These are phyloP conservation scores for Cyphellophora attinorum DNA, from an alignment of 2,329 filamentous ascomycete species.

Conservation along the genomic window DNA sequence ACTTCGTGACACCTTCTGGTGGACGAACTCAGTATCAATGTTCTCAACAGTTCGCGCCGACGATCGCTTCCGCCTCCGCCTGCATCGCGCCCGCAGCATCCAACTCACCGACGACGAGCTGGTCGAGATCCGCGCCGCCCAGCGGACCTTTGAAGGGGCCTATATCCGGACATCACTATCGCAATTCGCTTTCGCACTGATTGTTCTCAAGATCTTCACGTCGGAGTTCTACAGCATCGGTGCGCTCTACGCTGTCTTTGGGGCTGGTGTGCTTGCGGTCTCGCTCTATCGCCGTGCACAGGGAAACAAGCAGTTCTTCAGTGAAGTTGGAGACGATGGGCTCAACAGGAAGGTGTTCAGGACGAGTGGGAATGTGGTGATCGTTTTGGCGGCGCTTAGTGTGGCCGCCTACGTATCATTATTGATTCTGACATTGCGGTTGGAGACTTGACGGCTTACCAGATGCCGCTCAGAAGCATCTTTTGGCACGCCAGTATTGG, in stretches of 20 bases:
- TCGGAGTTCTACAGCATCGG: constrained; percentile 93
- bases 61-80: constrained; percentile 66
- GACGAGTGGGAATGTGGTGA: constrained; percentile 57
- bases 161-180: constrained; percentile 91
- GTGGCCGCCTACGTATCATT: constrained; percentile 52
- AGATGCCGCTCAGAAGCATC: too few relatives aligned
- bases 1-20: too few relatives aligned
- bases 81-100: constrained; percentile 76
- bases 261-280: constrained; percentile 71
- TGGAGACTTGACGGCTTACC: constrained; percentile 11
- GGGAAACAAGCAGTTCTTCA: constrained; percentile 88
- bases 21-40: too few relatives aligned
- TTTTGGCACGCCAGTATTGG: too few relatives aligned
- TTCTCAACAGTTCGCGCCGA: constrained; percentile 47
- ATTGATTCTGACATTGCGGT: constrained; percentile 47
- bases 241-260: constrained; percentile 90
- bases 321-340: constrained; percentile 38
- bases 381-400: constrained; percentile 52
- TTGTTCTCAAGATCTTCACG: constrained; percentile 95
- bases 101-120: constrained; percentile 75
- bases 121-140: constrained; percentile 86
- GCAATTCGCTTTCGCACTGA: constrained; percentile 88
- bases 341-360: constrained; percentile 52
- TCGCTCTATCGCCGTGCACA: constrained; percentile 80
- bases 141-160: constrained; percentile 93